Conservation (phyloP, 495 filamentous ascomycete genomes). For the Talaromyces proteolyticus region DNA sequence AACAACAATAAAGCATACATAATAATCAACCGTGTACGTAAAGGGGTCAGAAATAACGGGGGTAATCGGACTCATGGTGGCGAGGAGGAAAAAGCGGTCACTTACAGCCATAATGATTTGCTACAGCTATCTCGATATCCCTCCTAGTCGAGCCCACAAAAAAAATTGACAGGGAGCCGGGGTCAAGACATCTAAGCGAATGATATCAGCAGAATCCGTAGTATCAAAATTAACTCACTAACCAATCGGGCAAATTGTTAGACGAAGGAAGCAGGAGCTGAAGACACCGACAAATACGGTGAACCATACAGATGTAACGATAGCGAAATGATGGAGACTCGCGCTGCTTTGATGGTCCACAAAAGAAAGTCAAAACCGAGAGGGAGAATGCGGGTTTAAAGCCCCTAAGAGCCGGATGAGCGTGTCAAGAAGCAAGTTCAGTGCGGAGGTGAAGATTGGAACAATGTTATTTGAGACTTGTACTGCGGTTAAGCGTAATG, state of each 20-base stretch:
- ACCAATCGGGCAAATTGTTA: not conserved
- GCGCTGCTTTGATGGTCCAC: too few species aligned
- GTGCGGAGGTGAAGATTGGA: not conserved
- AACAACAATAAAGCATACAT: not conserved
- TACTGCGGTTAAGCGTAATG: too few species aligned
- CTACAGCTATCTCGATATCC: not conserved
- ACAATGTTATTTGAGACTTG: too few species aligned
- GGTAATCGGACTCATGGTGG: not conserved
- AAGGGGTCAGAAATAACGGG: not conserved
- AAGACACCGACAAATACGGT: not conserved
- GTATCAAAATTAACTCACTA: not conserved
- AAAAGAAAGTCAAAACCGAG: too few species aligned
- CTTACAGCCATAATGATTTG: conserved; percentile 7
- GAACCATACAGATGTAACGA: not conserved
- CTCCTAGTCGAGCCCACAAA: conserved; percentile 1
- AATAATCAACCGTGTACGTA: not conserved
- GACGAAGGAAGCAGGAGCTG: not conserved
- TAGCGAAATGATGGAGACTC: too few species aligned
- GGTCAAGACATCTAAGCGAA: conserved; percentile 6
- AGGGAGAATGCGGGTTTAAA: too few species aligned
- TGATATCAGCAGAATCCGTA: not conserved
- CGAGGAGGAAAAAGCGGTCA: not conserved
- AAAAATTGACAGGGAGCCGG: conserved; percentile 6
- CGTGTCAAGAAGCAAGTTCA: not conserved
- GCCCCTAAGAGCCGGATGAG: too few species aligned